Percentiles rank a stretch among this genome's conserved stretches.
phyloP scores from a whole-genome alignment of 192 early-diverging fungal species.

The Chytriomyces hyalinus region DNA sequence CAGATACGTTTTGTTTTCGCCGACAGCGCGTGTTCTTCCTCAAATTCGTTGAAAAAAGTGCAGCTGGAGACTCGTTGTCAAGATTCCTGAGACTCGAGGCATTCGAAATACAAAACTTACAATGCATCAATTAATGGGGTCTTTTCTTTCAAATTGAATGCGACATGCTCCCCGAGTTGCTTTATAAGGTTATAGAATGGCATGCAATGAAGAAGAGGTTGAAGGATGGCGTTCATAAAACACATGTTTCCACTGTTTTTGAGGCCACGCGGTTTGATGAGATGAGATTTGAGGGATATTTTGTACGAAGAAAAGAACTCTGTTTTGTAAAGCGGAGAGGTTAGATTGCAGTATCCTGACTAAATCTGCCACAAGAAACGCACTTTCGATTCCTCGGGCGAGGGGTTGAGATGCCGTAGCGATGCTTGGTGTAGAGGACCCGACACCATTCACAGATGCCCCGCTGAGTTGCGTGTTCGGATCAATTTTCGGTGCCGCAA shows the following conservation, averaged over 20 bases:
- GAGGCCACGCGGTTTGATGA: constrained; percentile 82
- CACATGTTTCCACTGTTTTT: constrained; percentile 98
- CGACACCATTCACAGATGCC: too few species aligned
- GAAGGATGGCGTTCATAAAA: constrained; percentile 97
- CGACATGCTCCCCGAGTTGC: constrained; percentile 65
- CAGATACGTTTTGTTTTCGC: constrained; percentile 22
- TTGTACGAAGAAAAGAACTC: constrained; percentile 24
- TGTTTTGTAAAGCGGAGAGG: not conserved
- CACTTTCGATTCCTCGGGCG: too few species aligned
- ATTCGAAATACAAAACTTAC: constrained; percentile 54
- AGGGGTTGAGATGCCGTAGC: too few species aligned
- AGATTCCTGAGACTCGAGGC: not conserved
- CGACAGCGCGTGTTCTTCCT: constrained; percentile 36
- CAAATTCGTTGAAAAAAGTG: constrained; percentile 67
- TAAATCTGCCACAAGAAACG: too few species aligned
- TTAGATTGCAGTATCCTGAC: too few species aligned
- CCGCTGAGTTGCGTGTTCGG: too few species aligned
- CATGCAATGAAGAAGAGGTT: constrained; percentile 89
- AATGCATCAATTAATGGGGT: constrained; percentile 88
- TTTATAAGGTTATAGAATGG: constrained; percentile 90
- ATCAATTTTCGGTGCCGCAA: too few species aligned
- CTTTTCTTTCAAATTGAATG: constrained; percentile 73
- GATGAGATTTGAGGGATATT: constrained; percentile 33
- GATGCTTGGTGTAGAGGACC: too few species aligned
- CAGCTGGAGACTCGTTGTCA: constrained; percentile 42